Conservation (phyloP, 2,329 filamentous ascomycete species). For the Hypocreales sp. region DNA sequence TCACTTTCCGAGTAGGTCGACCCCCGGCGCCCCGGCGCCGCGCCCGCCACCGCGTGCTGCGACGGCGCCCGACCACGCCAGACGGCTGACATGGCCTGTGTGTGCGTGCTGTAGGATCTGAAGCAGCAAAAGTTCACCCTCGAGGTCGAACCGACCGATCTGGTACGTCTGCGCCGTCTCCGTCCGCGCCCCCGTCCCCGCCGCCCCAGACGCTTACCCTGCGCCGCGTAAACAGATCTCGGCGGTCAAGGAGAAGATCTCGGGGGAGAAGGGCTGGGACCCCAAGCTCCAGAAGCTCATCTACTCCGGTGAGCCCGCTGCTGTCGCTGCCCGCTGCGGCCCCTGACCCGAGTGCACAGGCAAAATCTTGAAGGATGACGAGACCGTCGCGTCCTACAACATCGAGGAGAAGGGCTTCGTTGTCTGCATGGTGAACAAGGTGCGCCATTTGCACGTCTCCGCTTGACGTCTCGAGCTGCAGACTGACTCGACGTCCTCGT, state of each 20-base stretch:
- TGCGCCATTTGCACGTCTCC: constrained; percentile 30
- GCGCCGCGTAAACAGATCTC: constrained; percentile 64
- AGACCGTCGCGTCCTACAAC: constrained; percentile 91
- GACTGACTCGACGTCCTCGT: no score
- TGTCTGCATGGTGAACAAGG: constrained; percentile 97
- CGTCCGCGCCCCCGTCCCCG: constrained; percentile 4
- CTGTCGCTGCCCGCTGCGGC: constrained; percentile 4
- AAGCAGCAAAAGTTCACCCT: constrained; percentile 98
- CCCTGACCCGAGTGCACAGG: constrained; percentile 35
- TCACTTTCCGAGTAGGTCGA: constrained; percentile 54
- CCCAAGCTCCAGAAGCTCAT: constrained; percentile 86
- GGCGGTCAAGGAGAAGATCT: constrained; percentile 83
- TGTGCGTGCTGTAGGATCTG: no score
- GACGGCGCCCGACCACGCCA: no score
- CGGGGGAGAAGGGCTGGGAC: constrained; percentile 87
- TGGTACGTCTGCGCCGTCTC: constrained; percentile 44
- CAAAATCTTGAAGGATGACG: constrained; percentile 96
- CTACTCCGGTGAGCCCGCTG: constrained; percentile 65
- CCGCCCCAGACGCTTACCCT: constrained; percentile 4
- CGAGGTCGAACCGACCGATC: constrained; percentile 84
- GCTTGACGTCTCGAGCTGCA: no score
- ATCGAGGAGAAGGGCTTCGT: constrained; percentile 99
- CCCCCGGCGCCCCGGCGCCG: no score
- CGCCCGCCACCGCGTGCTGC: no score
- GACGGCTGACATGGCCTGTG: no score